Evolutionary conservation across 257 asterid species (phyloP).

Genomic region (Solanum gracilifrons): DNA sequence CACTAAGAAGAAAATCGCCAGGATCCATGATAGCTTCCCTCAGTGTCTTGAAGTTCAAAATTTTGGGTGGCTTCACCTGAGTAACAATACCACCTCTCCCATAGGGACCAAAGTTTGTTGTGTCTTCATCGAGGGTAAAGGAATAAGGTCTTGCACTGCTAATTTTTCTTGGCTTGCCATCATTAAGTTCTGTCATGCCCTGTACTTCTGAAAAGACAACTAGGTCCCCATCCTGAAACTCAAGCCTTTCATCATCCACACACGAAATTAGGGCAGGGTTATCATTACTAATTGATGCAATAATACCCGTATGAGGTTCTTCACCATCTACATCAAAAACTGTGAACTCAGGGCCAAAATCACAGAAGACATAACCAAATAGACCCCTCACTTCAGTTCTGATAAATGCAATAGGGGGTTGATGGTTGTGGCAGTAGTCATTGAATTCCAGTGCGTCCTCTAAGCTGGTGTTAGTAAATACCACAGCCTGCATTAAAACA

Average conservation of each 20-base stretch:
- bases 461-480: constrained; percentile 54
- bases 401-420: constrained; percentile 84
- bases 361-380: constrained; percentile 77
- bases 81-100: constrained; percentile 87
- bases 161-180: constrained; percentile 89
- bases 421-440: constrained; percentile 80
- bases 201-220: constrained; percentile 78
- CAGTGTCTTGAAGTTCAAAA: constrained; percentile 73
- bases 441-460: constrained; percentile 57
- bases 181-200: constrained; percentile 88
- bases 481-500: constrained; percentile 63
- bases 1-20: constrained; percentile 84
- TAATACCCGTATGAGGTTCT: constrained; percentile 88
- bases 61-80: constrained; percentile 85
- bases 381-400: constrained; percentile 87
- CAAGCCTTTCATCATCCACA: constrained; percentile 95
- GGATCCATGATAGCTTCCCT: constrained; percentile 72
- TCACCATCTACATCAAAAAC: constrained; percentile 90
- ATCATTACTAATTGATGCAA: constrained; percentile 80
- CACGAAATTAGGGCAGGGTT: constrained; percentile 79
- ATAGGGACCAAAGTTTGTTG: constrained; percentile 54
- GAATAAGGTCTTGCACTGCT: constrained; percentile 65
- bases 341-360: constrained; percentile 85
- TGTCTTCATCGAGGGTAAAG: constrained; percentile 80
- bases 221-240: constrained; percentile 86